A percentile compares a stretch with the other conserved stretches of the same genome.
Evolutionary conservation across 1,284 basidiomycete genomes (phyloP).

Genomic region (Ganoderma lucidum): DNA sequence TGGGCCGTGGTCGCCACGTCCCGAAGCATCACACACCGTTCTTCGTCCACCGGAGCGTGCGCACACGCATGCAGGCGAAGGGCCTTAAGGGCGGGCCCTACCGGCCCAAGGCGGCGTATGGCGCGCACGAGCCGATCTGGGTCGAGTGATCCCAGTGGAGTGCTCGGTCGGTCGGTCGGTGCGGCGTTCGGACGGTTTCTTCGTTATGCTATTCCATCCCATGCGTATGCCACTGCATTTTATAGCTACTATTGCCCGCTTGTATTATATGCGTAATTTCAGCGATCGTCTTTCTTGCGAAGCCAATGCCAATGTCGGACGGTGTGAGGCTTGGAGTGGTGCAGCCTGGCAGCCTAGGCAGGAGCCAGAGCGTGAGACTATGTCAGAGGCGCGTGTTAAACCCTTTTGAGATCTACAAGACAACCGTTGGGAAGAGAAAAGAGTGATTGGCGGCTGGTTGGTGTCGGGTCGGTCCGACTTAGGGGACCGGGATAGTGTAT

Average conservation of each 20-base stretch:
- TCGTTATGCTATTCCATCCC: neutral
- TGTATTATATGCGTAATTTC: constrained; percentile 1
- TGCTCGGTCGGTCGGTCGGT: neutral
- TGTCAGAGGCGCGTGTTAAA: too few relatives aligned
- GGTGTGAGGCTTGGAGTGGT: neutral
- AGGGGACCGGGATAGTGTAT: too few relatives aligned
- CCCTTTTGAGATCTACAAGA: neutral
- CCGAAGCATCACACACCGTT: constrained; percentile 45
- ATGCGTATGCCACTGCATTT: neutral
- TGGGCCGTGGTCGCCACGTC: constrained; percentile 53
- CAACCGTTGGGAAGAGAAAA: neutral
- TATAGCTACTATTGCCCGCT: neutral
- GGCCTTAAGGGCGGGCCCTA: constrained; percentile 48
- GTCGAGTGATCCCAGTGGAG: constrained; percentile 15
- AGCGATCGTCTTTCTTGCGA: neutral
- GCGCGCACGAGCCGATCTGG: constrained; percentile 10
- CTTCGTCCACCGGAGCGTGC: constrained; percentile 59
- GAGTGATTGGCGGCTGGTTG: too few relatives aligned
- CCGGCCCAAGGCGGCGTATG: constrained; percentile 45
- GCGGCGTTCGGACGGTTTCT: neutral
- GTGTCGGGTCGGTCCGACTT: too few relatives aligned
- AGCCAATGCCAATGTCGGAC: too few relatives aligned
- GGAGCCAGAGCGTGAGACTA: neutral
- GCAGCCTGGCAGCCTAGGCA: too few relatives aligned
- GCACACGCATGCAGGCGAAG: constrained; percentile 53